Evolutionary conservation across 441 rosid species (phyloP).

Genomic region (Erodium chrysanthum): DNA sequence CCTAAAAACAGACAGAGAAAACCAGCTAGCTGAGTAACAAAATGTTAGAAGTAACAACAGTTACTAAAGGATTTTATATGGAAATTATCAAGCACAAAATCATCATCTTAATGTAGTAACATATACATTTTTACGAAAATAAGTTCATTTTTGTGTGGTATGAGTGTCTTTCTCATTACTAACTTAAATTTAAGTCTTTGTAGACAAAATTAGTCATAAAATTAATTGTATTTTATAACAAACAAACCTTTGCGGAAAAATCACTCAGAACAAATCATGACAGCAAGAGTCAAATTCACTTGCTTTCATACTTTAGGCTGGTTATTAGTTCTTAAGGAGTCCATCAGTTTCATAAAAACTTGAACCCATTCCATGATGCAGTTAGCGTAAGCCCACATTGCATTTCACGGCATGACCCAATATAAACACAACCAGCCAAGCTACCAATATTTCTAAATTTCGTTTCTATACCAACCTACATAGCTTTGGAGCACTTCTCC

Average conservation of each 20-base stretch:
- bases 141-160: neutral
- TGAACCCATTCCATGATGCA: neutral
- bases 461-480: neutral
- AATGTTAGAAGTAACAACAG: neutral
- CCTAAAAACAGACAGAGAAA: conserved; percentile 35
- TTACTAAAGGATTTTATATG: conserved; percentile 6
- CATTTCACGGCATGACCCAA: neutral
- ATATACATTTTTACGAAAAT: neutral
- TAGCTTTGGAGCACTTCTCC: neutral
- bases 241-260: neutral
- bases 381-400: neutral
- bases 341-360: neutral
- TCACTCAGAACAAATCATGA: neutral
- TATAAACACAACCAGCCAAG: neutral
- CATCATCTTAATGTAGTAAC: neutral
- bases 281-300: neutral
- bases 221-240: neutral
- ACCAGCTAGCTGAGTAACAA: conserved; percentile 14
- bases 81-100: neutral
- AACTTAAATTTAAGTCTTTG: neutral
- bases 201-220: neutral
- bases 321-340: neutral
- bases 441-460: no score
- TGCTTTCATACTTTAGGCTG: neutral
- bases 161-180: neutral